Conservation (phyloP, 371 early-diverging fungal genomes). For the Mortierella sp. region DNA sequence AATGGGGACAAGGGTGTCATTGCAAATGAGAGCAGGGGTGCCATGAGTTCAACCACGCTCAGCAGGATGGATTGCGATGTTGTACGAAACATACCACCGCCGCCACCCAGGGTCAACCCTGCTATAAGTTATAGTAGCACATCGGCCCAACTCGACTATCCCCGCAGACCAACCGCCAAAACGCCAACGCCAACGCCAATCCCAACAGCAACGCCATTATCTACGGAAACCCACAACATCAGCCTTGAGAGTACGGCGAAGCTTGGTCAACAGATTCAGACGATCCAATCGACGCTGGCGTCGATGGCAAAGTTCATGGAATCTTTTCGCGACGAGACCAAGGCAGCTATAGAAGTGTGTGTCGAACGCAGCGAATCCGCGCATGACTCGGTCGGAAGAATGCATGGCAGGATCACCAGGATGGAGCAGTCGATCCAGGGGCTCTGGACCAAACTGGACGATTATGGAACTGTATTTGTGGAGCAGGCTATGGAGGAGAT, state of each 20-base stretch:
- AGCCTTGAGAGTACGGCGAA: too few relatives aligned
- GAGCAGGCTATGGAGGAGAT: background rate
- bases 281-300: background rate
- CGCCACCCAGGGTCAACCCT: too few relatives aligned
- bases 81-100: background rate
- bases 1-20: too few relatives aligned
- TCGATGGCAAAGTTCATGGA: background rate
- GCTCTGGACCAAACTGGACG: background rate
- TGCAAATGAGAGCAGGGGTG: too few relatives aligned
- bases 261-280: background rate
- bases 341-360: background rate
- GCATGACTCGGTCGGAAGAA: background rate
- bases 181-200: too few relatives aligned
- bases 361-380: background rate
- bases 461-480: background rate
- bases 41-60: background rate
- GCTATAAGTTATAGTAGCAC: too few relatives aligned
- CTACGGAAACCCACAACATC: background rate
- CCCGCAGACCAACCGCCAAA: too few relatives aligned
- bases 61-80: background rate
- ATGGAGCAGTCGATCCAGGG: conserved; percentile 4
- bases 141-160: too few relatives aligned
- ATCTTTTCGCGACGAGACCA: background rate
- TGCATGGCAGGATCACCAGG: background rate
- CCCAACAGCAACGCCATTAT: background rate